These are phyloP conservation scores for Ogataea hybrid DNA, from an alignment of 1,139 yeast genomes.

Conservation along the genomic window DNA sequence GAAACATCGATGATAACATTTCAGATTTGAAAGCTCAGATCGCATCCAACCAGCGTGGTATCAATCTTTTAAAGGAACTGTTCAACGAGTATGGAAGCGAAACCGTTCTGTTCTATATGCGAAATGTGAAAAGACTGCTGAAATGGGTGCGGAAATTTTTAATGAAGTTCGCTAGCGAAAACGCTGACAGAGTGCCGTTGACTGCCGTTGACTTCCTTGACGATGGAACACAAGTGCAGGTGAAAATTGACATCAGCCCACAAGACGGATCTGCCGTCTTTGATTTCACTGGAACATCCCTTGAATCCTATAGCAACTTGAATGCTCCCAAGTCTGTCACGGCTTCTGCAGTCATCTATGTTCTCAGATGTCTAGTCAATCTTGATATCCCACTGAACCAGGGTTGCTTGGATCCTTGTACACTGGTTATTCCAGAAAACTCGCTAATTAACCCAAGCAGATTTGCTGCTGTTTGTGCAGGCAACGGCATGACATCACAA, in stretches of 20 bases:
- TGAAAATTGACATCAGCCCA: conserved; percentile 43
- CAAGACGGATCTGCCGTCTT: conserved; percentile 47
- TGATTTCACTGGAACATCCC: conserved; percentile 50
- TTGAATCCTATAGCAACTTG: conserved; percentile 37
- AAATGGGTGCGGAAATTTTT: conserved; percentile 46
- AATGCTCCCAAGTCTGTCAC: conserved; percentile 40
- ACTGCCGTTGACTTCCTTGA: conserved; percentile 45
- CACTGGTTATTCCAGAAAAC: conserved; percentile 38
- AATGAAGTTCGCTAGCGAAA: conserved; percentile 33
- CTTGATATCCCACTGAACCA: conserved; percentile 41
- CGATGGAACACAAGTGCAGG: conserved; percentile 50
- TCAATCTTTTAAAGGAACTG: conserved; percentile 43
- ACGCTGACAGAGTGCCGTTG: conserved; percentile 20
- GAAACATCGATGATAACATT: conserved; percentile 52
- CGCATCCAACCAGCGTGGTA: conserved; percentile 61
- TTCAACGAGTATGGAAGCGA: conserved; percentile 47
- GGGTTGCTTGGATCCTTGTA: conserved; percentile 40
- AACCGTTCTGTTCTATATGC: conserved; percentile 54
- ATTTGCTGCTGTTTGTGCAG: conserved; percentile 42
- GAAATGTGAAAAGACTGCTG: conserved; percentile 55
- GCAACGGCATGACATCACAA: conserved; percentile 43
- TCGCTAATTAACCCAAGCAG: conserved; percentile 38
- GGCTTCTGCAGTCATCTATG: conserved; percentile 37
- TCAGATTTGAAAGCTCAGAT: conserved; percentile 61
- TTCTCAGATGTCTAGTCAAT: conserved; percentile 37